Evolutionary conservation across 2,329 filamentous ascomycete genomes (phyloP).

Genomic region (Diaporthe vaccinii): DNA sequence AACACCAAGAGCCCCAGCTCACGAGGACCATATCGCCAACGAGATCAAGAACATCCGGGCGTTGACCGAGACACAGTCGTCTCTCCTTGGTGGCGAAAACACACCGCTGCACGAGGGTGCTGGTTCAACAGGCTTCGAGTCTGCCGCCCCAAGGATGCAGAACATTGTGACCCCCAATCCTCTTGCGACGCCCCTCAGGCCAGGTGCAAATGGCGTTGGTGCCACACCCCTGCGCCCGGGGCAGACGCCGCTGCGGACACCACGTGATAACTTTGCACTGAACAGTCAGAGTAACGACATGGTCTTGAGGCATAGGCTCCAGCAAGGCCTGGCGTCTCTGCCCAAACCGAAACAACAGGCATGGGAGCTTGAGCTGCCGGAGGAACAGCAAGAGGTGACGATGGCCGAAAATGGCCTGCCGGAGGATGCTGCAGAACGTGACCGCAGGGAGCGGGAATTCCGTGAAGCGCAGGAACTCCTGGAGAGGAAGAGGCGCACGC

Average conservation of each 20-base stretch:
- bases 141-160: conserved; percentile 84
- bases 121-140: conserved; percentile 89
- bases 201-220: conserved; percentile 71
- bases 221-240: conserved; percentile 79
- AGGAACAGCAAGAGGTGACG: conserved; percentile 77
- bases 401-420: conserved; percentile 56
- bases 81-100: conserved; percentile 92
- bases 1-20: conserved; percentile 89
- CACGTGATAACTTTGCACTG: conserved; percentile 87
- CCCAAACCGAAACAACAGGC: conserved; percentile 94
- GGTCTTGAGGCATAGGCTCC: conserved; percentile 77
- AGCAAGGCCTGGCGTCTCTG: conserved; percentile 81
- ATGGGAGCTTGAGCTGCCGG: conserved; percentile 93
- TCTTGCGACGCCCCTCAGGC: conserved; percentile 87
- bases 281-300: conserved; percentile 79
- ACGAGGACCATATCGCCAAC: conserved; percentile 96
- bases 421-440: conserved; percentile 77
- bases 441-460: conserved; percentile 81
- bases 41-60: conserved; percentile 95
- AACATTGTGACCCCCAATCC: conserved; percentile 93
- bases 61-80: conserved; percentile 93
- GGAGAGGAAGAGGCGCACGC: conserved; percentile 86
- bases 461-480: conserved; percentile 76
- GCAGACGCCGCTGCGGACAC: conserved; percentile 88
- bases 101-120: conserved; percentile 86